Evolutionary conservation across 208 protist species (phyloP).

Genomic region (Trypanosoma cruzi): DNA sequence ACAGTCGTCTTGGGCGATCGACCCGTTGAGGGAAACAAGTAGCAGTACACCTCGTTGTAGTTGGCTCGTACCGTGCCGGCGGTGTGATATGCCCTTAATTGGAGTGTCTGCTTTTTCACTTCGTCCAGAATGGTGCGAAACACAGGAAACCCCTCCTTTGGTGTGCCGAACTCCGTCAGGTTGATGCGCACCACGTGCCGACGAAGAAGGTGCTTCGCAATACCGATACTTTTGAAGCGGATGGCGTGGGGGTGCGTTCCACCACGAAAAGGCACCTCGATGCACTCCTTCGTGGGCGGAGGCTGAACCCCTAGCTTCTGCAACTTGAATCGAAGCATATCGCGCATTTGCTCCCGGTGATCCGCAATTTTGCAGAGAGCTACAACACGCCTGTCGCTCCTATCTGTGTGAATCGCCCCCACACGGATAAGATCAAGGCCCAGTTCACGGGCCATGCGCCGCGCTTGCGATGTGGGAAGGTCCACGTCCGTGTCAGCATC

Average conservation of each 20-base stretch:
- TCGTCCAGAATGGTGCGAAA: constrained; percentile 84
- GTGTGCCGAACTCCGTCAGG: constrained; percentile 86
- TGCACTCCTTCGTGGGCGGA: constrained; percentile 56
- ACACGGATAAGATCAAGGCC: constrained; percentile 85
- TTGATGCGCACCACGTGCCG: constrained; percentile 77
- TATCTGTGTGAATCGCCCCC: constrained; percentile 64
- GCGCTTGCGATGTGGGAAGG: constrained; percentile 69
- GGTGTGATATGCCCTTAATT: constrained; percentile 75
- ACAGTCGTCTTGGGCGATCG: constrained; percentile 81
- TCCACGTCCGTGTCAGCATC: constrained; percentile 62
- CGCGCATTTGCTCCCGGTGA: constrained; percentile 81
- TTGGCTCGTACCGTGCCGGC: constrained; percentile 63
- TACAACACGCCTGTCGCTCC: constrained; percentile 72
- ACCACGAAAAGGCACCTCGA: constrained; percentile 87
- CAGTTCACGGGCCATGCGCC: constrained; percentile 73
- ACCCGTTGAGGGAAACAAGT: constrained; percentile 82
- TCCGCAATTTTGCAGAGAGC: constrained; percentile 81
- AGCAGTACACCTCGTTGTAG: constrained; percentile 88
- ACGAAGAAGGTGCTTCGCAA: constrained; percentile 80
- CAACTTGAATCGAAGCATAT: constrained; percentile 85
- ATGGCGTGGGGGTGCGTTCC: constrained; percentile 87
- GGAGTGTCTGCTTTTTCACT: constrained; percentile 62
- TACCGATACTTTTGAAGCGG: constrained; percentile 83
- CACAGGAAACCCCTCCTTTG: constrained; percentile 81
- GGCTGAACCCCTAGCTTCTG: constrained; percentile 85